Percentiles rank a stretch among this genome's conserved stretches.
phyloP scores from a whole-genome alignment of 768 basidiomycete species.

The Pleurotus cornucopiae region DNA sequence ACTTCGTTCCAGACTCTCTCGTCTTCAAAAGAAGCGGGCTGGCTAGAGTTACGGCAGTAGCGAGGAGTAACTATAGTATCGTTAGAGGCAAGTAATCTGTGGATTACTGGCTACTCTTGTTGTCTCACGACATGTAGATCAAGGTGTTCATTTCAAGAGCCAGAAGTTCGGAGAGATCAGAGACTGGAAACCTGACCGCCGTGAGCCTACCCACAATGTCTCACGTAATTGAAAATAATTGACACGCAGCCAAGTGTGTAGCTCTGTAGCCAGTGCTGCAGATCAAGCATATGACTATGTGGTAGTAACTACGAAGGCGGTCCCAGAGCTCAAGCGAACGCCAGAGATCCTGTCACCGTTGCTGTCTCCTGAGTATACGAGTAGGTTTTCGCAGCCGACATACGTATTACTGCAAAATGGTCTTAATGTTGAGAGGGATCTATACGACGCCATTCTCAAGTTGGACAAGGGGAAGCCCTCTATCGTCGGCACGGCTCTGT shows the following conservation, averaged over 20 bases:
- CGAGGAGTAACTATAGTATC: constrained; percentile 62
- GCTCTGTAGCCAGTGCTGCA: constrained; percentile 53
- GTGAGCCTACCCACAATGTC: constrained; percentile 31
- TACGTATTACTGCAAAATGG: constrained; percentile 72
- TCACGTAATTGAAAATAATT: background rate
- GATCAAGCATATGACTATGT: constrained; percentile 63
- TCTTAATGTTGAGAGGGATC: constrained; percentile 61
- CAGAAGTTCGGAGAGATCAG: constrained; percentile 52
- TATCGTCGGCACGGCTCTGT: constrained; percentile 53
- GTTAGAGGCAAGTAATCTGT: constrained; percentile 37
- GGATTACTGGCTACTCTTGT: background rate
- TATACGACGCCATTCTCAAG: constrained; percentile 47
- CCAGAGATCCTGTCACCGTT: constrained; percentile 53
- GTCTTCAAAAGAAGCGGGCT: constrained; percentile 53
- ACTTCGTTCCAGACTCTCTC: constrained; percentile 39
- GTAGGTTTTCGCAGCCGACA: constrained; percentile 45
- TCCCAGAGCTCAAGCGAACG: constrained; percentile 62
- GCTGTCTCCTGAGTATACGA: constrained; percentile 42
- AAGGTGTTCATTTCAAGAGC: constrained; percentile 56
- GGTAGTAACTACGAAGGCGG: constrained; percentile 63
- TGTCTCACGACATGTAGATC: constrained; percentile 24
- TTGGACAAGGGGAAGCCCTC: constrained; percentile 40
- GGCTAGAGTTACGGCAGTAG: constrained; percentile 67
- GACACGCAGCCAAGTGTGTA: constrained; percentile 40
- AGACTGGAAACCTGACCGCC: constrained; percentile 61